Base-by-base conservation (phyloP, 768 basidiomycete genomes). In the Lactarius evosmus region DNA sequence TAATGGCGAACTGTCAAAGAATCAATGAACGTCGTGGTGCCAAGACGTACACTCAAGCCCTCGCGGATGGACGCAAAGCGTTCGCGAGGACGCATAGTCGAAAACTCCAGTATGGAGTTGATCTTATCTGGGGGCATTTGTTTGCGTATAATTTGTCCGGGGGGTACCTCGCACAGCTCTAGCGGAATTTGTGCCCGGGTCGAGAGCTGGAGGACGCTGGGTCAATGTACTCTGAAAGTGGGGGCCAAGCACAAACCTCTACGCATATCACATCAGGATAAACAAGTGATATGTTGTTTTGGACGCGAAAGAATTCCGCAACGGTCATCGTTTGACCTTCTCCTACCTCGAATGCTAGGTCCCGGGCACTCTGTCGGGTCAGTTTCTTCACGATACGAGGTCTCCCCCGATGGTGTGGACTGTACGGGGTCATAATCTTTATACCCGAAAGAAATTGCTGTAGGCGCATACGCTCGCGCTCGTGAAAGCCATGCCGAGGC, bases 101-200 rank as follows among this genome's bases (percentile, higher is more conserved):
- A 81, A 65, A 92, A 91, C 0, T 78, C 77, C 0, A 91, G 76
- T 3, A 91, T 80, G 1, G 80, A 78, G 53, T 80, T 80, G 0
- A 85, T 84, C 66, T 84, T 83, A 46, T 89, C 85, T 0, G 83
- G 78, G 0, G 88, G 85, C 0, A 93, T 77, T 52, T 88, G 83
- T 68, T 87, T 89, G 40, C 84, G 80, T 79, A 87, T 84, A 25
- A 89, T 81, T 69, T 92, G 90, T 0, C 89, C 89, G 0, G 78
- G 70, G 0, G 80, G 78, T 4, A 92, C 85, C 0, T 70, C 73
- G 70, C 89, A 91, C 2, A 84, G 72, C 67, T 92, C 90, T 0
- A 91, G 72, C 0, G 90, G 90, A 3, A 89, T 76, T 36, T 85
- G 69, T 0, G 88, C 89, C 0, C 81, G 81, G 22, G 75, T 72